A percentile compares a stretch with the other conserved stretches of the same genome.
Evolutionary conservation across 2,329 filamentous ascomycete genomes (phyloP).

Genomic region (Pseudofabraea citricarpa): DNA sequence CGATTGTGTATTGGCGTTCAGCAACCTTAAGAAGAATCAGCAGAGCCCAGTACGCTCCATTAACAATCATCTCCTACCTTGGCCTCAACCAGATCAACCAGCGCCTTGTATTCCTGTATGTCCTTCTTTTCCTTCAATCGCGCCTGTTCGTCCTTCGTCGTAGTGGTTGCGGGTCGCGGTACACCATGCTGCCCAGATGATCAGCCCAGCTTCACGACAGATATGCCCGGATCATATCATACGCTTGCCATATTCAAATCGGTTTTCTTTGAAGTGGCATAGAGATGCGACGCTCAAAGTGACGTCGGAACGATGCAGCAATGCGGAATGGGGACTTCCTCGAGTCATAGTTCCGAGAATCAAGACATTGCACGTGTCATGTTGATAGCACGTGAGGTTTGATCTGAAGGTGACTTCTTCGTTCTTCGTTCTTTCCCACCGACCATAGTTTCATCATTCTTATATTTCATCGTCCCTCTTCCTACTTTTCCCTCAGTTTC

Average conservation of each 20-base stretch:
- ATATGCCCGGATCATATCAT: constrained; percentile 16
- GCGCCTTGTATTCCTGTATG: constrained; percentile 68
- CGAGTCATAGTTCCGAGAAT: neutral
- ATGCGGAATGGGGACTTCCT: neutral
- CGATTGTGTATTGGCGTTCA: constrained; percentile 31
- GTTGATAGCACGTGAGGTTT: neutral
- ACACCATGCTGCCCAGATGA: constrained; percentile 68
- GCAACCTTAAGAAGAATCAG: constrained; percentile 21
- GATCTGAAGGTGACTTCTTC: too few relatives aligned
- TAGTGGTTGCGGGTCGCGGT: constrained; percentile 57
- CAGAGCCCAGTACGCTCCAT: too few relatives aligned
- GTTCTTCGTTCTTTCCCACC: too few relatives aligned
- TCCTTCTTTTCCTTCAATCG: constrained; percentile 67
- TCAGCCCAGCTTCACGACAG: constrained; percentile 21
- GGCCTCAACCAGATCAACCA: constrained; percentile 64
- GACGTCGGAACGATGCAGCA: neutral
- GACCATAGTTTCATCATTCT: too few relatives aligned
- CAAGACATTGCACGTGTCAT: neutral
- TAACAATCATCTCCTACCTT: constrained; percentile 48
- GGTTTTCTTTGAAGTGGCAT: neutral
- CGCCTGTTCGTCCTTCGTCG: constrained; percentile 63
- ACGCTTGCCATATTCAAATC: constrained; percentile 32
- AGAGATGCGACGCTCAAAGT: neutral
- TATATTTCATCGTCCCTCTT: too few relatives aligned
- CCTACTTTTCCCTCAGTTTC: too few relatives aligned